phyloP scores from a whole-genome alignment of 2,329 filamentous ascomycete species.

The Fusarium hostae region DNA sequence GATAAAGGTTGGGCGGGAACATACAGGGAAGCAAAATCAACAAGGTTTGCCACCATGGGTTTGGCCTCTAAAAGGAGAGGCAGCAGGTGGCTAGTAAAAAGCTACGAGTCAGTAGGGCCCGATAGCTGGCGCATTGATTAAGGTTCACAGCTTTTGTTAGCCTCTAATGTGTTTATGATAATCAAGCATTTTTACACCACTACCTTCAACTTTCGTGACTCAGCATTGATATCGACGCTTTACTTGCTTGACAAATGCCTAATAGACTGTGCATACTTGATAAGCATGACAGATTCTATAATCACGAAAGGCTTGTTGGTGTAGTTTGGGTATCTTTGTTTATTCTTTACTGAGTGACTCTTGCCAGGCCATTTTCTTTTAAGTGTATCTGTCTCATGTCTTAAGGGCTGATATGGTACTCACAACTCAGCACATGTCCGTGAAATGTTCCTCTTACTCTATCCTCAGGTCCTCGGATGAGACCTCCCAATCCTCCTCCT shows the following conservation, averaged over 20 bases:
- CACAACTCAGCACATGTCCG: not conserved
- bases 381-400: not conserved
- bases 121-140: conserved; percentile 10
- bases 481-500: conserved; percentile 67
- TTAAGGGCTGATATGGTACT: not conserved
- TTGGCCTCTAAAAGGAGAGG: not conserved
- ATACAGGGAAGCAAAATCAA: not conserved
- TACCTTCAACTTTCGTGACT: not conserved
- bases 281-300: not conserved
- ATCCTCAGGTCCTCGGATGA: conserved; percentile 49
- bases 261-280: not conserved
- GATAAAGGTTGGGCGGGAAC: not conserved
- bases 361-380: not conserved
- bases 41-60: not conserved
- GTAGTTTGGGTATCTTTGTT: conserved; percentile 29
- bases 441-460: conserved; percentile 9
- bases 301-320: not conserved
- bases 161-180: conserved; percentile 22
- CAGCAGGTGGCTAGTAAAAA: not conserved
- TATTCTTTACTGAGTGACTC: not conserved
- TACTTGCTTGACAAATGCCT: not conserved
- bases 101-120: not conserved
- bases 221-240: not conserved
- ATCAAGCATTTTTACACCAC: not conserved
- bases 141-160: not conserved